phyloP scores from a whole-genome alignment of 106 monocot genomes.

The Dioscorea dumetorum region DNA sequence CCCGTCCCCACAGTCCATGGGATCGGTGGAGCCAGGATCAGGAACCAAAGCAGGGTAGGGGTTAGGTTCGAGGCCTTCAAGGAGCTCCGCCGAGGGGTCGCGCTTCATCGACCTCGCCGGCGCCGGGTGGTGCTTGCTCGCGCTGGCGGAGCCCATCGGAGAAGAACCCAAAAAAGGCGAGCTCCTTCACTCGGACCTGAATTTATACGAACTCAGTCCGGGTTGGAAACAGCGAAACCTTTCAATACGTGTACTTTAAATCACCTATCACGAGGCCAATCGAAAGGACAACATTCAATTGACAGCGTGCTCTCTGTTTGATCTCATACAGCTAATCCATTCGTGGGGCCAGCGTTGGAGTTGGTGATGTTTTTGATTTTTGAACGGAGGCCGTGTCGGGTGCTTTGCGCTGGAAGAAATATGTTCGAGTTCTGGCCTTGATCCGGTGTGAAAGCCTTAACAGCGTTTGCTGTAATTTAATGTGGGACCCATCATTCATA shows the following conservation, averaged over 20 bases:
- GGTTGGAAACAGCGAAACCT: too few relatives aligned
- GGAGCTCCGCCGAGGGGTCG: background rate
- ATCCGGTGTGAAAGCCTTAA: background rate
- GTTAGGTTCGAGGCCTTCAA: background rate
- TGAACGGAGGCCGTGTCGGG: background rate
- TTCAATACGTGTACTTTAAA: too few relatives aligned
- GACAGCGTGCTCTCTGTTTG: too few relatives aligned
- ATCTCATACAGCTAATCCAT: background rate
- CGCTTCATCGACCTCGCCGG: background rate
- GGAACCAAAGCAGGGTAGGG: background rate
- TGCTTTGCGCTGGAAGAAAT: background rate
- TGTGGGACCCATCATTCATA: background rate
- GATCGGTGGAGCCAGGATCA: background rate
- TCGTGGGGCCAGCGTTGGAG: background rate
- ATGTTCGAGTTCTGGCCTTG: background rate
- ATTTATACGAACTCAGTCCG: too few relatives aligned
- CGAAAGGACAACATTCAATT: too few relatives aligned
- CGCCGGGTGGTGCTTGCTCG: background rate
- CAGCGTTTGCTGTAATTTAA: background rate
- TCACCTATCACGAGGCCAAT: too few relatives aligned
- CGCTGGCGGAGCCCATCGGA: conserved; percentile 6
- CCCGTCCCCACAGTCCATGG: conserved; percentile 11
- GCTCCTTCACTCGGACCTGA: too few relatives aligned
- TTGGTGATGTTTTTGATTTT: background rate
- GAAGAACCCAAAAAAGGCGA: too few relatives aligned